Base-by-base conservation (phyloP, 352 stramenopile genomes). In the Globisporangium viniferum region DNA sequence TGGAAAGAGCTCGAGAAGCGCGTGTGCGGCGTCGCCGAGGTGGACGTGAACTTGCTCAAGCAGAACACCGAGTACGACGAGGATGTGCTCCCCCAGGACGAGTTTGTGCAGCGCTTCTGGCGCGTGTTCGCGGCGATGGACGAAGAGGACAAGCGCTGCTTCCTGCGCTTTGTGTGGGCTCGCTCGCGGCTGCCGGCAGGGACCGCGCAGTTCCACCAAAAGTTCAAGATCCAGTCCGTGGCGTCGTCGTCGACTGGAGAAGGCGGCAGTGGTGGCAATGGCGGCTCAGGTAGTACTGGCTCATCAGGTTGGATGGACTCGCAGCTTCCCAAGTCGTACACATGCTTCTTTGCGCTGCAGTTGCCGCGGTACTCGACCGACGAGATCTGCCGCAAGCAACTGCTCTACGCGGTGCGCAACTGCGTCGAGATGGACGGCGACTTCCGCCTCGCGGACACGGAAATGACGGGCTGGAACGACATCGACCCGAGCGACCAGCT, bases 381-480 rank as follows among this genome's bases (percentile, higher is more conserved):
- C 66, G 87, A 86, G 29, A 77, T 94, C 49, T 93, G 84, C 61
- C 72, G 70, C 3, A 79, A 82, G 48, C 77, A 89, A 61, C 33
- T 96, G 27, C 65, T 92, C n/a, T 96, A 94, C 60, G 88, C 87
- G 1, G 81, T 96, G 15, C 84, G 85, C 70, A 96, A 96, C 67
- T 96, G 88, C 54, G 74, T 94, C 14, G 88, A 96, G 71, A 96
- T 96, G 85, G 88, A 94, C 64, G 88, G 86, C n/a, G 88, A 96
- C 69, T 95, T 95, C 62, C 84, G 88, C 14, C 76, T 94, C 3
- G 87, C 86, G 9, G 88, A 94, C 73, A 89, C 82, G 22, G 88
- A 95, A 33, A 61, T 61, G 56, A 61, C 56, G 8, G 56, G 56
- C 33, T 61, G 56, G 56, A 61, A 49, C 56, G 56, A 61, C n/a